Evolutionary conservation across 805 yeast species (phyloP).

Genomic region (Candida chauliodis): DNA sequence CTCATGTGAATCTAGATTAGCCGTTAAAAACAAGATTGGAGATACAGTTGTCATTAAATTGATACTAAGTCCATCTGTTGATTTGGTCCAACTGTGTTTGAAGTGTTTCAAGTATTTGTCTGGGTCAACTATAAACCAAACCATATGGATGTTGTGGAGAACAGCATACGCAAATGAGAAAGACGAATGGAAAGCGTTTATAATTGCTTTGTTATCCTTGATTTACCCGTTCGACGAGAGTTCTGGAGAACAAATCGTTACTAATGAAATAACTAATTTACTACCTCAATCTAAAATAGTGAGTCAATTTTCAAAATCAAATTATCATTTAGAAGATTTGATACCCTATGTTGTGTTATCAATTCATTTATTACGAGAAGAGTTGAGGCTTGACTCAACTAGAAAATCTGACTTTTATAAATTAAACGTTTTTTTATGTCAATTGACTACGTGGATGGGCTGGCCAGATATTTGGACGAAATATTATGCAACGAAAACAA

Average conservation of each 20-base stretch:
- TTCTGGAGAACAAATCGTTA: slow-evolving; percentile 14
- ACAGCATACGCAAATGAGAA: slow-evolving; percentile 41
- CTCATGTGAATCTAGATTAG: slow-evolving; percentile 26
- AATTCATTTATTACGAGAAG: slow-evolving; percentile 77
- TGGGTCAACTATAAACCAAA: slow-evolving; percentile 56
- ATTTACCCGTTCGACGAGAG: slow-evolving; percentile 38
- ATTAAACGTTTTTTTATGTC: slow-evolving; percentile 56
- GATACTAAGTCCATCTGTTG: slow-evolving; percentile 42
- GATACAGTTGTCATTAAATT: slow-evolving; percentile 27
- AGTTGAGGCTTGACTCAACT: slow-evolving; percentile 55
- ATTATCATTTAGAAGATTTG: slow-evolving; percentile 47
- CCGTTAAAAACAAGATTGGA: slow-evolving; percentile 20
- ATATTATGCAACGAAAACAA: slow-evolving; percentile 45
- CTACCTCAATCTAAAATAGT: slow-evolving; percentile 29
- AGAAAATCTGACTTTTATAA: slow-evolving; percentile 29
- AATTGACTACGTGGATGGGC: slow-evolving; percentile 63
- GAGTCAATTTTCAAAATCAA: slow-evolving; percentile 21
- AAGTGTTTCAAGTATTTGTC: slow-evolving; percentile 49
- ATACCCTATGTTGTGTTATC: slow-evolving; percentile 63
- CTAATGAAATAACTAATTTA: slow-evolving; percentile 28
- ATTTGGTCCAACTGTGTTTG: slow-evolving; percentile 44
- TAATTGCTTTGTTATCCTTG: slow-evolving; percentile 48
- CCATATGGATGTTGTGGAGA: slow-evolving; percentile 63
- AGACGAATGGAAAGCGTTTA: slow-evolving; percentile 61
- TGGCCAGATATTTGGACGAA: slow-evolving; percentile 68